A percentile compares a stretch with the other conserved stretches of the same genome.
These are phyloP conservation scores for Silene latifolia DNA, from an alignment of 148 eudicot species.

Conservation along the genomic window DNA sequence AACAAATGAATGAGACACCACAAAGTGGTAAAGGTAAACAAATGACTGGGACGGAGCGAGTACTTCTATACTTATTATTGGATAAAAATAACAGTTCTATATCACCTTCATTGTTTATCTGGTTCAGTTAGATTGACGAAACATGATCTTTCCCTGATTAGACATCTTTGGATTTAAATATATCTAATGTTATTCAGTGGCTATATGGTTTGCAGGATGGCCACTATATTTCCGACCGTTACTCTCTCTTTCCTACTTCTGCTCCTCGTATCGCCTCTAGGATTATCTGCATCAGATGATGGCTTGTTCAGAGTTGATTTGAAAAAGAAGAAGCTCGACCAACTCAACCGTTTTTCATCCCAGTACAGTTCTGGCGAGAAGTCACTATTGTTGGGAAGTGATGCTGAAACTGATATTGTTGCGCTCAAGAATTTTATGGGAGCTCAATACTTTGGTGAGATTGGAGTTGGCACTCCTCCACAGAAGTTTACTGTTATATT, in stretches of 20 bases:
- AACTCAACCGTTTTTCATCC: constrained; percentile 38
- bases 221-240: constrained; percentile 24
- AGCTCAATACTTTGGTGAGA: constrained; percentile 89
- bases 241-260: constrained; percentile 35
- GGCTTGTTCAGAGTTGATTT: constrained; percentile 59
- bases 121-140: not conserved
- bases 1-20: too few species aligned
- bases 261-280: constrained; percentile 39
- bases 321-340: constrained; percentile 61
- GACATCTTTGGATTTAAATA: not conserved
- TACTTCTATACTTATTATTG: too few species aligned
- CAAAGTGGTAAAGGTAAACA: too few species aligned
- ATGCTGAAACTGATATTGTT: constrained; percentile 49
- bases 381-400: constrained; percentile 29
- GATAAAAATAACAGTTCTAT: not conserved
- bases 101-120: not conserved
- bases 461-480: constrained; percentile 85
- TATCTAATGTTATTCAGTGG: not conserved
- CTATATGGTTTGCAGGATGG: constrained; percentile 41
- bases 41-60: too few species aligned
- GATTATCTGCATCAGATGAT: constrained; percentile 39
- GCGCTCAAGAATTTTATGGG: constrained; percentile 71
- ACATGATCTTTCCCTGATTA: too few species aligned
- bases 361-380: constrained; percentile 29
- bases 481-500: constrained; percentile 85